phyloP scores from a whole-genome alignment of 495 filamentous ascomycete species.

The Lasiosphaeris hirsuta region DNA sequence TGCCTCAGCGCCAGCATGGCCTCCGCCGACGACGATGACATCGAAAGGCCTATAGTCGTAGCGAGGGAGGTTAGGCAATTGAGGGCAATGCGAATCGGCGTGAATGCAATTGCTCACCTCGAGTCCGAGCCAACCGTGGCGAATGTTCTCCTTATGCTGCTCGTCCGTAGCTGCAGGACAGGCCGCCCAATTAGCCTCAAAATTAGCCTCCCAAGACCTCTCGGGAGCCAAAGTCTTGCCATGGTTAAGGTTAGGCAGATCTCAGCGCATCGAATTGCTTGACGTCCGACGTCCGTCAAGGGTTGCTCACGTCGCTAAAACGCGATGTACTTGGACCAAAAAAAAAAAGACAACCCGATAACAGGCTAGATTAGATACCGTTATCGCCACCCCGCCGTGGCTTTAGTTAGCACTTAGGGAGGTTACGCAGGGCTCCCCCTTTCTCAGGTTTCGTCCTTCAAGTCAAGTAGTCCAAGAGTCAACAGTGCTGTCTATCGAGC shows the following conservation, averaged over 20 bases:
- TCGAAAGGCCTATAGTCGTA: slow-evolving; percentile 63
- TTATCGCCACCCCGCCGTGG: slow-evolving; percentile 5
- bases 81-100: background rate
- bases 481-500: background rate
- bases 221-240: slow-evolving; percentile 35
- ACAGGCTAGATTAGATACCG: background rate
- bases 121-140: slow-evolving; percentile 37
- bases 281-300: too few species aligned
- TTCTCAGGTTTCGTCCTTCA: background rate
- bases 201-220: slow-evolving; percentile 30
- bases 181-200: slow-evolving; percentile 20
- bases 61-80: background rate
- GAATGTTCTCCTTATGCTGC: slow-evolving; percentile 24
- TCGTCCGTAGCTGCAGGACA: slow-evolving; percentile 10
- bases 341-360: background rate
- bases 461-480: too few species aligned
- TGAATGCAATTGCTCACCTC: slow-evolving; percentile 25
- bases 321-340: too few species aligned
- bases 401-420: background rate
- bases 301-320: too few species aligned
- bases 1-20: slow-evolving; percentile 93
- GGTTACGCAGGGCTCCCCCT: too few species aligned
- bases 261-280: background rate
- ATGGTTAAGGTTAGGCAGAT: slow-evolving; percentile 19
- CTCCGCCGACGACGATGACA: slow-evolving; percentile 92